Conservation (phyloP, 306 rosid genomes). For the Vicia faba region DNA sequence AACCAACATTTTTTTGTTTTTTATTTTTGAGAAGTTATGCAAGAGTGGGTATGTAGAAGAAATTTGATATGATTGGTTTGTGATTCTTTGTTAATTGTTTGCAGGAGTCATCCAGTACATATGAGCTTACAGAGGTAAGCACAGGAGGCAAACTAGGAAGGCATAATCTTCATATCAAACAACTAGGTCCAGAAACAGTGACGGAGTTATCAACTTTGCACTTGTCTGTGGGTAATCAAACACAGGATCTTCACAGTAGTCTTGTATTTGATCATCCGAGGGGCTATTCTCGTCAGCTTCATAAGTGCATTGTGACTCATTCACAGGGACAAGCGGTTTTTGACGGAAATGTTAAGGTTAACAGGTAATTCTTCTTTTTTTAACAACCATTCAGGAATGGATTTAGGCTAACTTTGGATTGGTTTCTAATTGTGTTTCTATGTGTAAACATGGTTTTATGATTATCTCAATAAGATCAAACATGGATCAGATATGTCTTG, state of each 20-base stretch:
- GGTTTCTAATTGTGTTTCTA: not conserved
- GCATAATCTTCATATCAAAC: constrained; percentile 87
- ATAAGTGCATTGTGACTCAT: constrained; percentile 90
- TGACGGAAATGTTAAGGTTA: constrained; percentile 88
- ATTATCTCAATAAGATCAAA: too few relatives aligned
- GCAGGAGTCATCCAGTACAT: constrained; percentile 75
- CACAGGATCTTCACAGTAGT: constrained; percentile 89
- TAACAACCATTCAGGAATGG: not conserved
- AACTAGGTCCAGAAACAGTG: constrained; percentile 78
- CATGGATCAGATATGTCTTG: not conserved
- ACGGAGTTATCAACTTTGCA: constrained; percentile 84
- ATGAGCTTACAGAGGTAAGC: constrained; percentile 82
- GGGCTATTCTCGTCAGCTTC: constrained; percentile 90
- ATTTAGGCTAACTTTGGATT: not conserved
- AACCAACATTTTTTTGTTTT: not conserved
- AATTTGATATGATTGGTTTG: constrained; percentile 22
- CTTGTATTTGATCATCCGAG: constrained; percentile 88
- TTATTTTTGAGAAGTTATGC: constrained; percentile 16
- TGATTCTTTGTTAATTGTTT: constrained; percentile 35
- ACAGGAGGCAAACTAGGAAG: constrained; percentile 84
- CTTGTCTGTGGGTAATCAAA: constrained; percentile 71
- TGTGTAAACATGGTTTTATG: too few relatives aligned
- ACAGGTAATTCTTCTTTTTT: constrained; percentile 62
- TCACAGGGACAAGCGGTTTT: constrained; percentile 87
- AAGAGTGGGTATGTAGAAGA: constrained; percentile 15